Percentiles rank a stretch among this genome's conserved stretches.
Conservation (phyloP, 176 grass and related monocot genomes). For the Olyra latifolia region DNA sequence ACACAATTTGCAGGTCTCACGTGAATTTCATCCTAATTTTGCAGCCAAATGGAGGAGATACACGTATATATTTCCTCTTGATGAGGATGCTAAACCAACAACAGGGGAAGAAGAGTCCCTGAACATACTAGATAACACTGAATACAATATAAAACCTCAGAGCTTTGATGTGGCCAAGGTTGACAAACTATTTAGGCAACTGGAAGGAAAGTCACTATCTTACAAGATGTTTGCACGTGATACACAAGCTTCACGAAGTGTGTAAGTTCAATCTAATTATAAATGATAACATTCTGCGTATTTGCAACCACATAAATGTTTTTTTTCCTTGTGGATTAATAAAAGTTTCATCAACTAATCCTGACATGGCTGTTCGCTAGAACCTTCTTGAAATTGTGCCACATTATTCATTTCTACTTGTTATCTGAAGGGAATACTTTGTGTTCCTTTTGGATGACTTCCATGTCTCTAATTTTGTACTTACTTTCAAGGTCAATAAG, state of each 20-base stretch:
- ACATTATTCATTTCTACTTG: neutral
- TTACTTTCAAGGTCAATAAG: neutral
- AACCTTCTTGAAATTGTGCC: neutral
- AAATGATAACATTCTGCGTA: neutral
- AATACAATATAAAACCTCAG: constrained; percentile 33
- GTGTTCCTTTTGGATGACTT: neutral
- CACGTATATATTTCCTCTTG: constrained; percentile 89
- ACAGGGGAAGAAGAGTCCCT: constrained; percentile 30
- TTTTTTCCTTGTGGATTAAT: neutral
- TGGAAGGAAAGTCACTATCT: constrained; percentile 75
- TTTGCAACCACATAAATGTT: neutral
- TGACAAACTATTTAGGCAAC: constrained; percentile 65
- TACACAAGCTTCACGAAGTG: constrained; percentile 81
- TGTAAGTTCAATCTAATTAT: constrained; percentile 47
- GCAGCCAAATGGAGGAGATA: constrained; percentile 88
- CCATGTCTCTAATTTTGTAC: neutral
- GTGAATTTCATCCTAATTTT: constrained; percentile 97
- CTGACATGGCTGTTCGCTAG: neutral
- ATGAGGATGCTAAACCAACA: constrained; percentile 37
- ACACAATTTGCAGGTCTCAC: constrained; percentile 63
- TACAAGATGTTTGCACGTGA: constrained; percentile 96
- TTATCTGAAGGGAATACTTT: neutral
- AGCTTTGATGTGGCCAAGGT: constrained; percentile 80
- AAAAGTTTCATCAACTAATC: neutral
- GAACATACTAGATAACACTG: constrained; percentile 19